phyloP scores from a whole-genome alignment of 192 early-diverging fungal genomes.

The Podila horticola region DNA sequence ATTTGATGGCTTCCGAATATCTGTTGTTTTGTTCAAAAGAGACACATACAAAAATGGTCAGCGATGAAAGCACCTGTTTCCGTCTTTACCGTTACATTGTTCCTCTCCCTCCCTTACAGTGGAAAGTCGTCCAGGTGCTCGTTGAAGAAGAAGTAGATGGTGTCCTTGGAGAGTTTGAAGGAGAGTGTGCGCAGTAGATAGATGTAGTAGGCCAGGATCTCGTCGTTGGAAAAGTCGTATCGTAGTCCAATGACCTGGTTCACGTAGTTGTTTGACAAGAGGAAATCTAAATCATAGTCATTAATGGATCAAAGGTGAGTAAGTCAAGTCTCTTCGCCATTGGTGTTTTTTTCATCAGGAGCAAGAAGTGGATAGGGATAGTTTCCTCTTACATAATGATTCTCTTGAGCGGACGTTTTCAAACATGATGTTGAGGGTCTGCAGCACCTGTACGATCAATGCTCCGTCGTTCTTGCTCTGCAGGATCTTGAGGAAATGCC shows the following conservation, averaged over 20 bases:
- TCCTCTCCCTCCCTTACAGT: conserved; percentile 21
- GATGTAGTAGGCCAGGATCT: conserved; percentile 75
- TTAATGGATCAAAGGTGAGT: not conserved
- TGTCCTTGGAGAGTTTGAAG: conserved; percentile 67
- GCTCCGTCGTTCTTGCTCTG: conserved; percentile 44
- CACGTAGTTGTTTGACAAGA: conserved; percentile 81
- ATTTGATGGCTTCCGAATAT: conserved; percentile 71
- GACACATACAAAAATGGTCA: not conserved
- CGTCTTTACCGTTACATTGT: conserved; percentile 7
- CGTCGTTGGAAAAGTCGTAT: conserved; percentile 71
- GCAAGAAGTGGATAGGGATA: not conserved
- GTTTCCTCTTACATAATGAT: conserved; percentile 53
- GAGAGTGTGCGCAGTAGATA: conserved; percentile 78
- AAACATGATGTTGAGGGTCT: conserved; percentile 67
- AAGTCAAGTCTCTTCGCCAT: not conserved
- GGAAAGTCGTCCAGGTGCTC: conserved; percentile 57
- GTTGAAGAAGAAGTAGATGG: conserved; percentile 75
- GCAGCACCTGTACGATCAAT: conserved; percentile 54
- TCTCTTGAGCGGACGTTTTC: conserved; percentile 56
- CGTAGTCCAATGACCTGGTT: conserved; percentile 71
- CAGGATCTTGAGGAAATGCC: conserved; percentile 49
- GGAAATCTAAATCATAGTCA: conserved; percentile 53
- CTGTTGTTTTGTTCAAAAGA: conserved; percentile 47
- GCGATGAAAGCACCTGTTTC: not conserved
- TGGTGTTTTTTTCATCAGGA: not conserved